Evolutionary conservation across 106 monocot species (phyloP).

Genomic region (Phalaenopsis equestris): DNA sequence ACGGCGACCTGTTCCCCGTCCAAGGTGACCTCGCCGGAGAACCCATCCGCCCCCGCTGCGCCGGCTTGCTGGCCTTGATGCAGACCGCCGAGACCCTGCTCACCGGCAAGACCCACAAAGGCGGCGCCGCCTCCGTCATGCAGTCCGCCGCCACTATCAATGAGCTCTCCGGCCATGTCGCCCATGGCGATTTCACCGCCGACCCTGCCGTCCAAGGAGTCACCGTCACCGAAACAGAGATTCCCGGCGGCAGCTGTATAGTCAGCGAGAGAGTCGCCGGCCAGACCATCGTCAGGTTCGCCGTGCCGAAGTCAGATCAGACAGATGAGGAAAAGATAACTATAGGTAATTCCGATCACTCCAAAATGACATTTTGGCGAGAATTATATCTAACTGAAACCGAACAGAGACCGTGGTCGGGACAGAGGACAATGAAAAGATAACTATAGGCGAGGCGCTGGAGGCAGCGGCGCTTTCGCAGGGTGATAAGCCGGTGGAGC

Average conservation of each 20-base stretch:
- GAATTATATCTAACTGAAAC: too few species aligned
- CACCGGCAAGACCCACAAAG: slow-evolving; percentile 40
- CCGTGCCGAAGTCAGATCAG: neutral
- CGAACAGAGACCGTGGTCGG: too few species aligned
- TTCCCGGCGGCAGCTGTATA: slow-evolving; percentile 23
- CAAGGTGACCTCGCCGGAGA: slow-evolving; percentile 43
- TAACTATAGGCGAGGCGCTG: slow-evolving; percentile 53
- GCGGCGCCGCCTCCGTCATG: slow-evolving; percentile 57
- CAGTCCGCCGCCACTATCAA: slow-evolving; percentile 47
- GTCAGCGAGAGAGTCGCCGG: slow-evolving; percentile 45
- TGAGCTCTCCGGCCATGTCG: slow-evolving; percentile 37
- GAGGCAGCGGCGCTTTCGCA: slow-evolving; percentile 38
- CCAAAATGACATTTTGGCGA: too few species aligned
- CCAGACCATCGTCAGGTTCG: slow-evolving; percentile 22
- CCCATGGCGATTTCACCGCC: slow-evolving; percentile 20
- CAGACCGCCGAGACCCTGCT: slow-evolving; percentile 44
- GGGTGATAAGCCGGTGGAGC: slow-evolving; percentile 43
- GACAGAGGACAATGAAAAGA: too few species aligned
- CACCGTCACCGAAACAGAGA: slow-evolving; percentile 30
- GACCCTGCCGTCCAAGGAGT: slow-evolving; percentile 29
- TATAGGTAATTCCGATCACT: too few species aligned
- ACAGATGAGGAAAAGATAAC: too few species aligned
- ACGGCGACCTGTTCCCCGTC: slow-evolving; percentile 65
- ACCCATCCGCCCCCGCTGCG: slow-evolving; percentile 40
- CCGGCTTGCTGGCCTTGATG: slow-evolving; percentile 67